Conservation (phyloP, 2,329 filamentous ascomycete species). For the Botrytis cinerea region DNA sequence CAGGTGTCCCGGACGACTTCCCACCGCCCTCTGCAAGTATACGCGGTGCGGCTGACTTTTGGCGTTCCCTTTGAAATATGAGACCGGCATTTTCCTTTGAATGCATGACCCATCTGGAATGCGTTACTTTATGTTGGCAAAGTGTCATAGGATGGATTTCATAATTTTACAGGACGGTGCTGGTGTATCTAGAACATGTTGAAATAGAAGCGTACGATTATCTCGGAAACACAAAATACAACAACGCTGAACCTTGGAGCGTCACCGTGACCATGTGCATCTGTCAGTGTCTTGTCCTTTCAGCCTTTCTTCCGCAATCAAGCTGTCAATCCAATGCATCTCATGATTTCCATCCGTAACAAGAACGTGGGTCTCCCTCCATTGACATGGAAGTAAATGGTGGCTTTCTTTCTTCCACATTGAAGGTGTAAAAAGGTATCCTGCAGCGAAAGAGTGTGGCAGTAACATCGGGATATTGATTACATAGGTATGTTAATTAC, state of each 20-base stretch:
- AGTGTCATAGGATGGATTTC: constrained; percentile 16
- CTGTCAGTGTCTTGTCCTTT: background rate
- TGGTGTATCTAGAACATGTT: background rate
- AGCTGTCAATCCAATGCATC: constrained; percentile 5
- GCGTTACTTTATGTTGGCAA: background rate
- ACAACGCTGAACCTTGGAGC: constrained; percentile 1
- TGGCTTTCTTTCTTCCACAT: background rate
- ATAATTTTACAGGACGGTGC: background rate
- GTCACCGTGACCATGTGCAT: background rate
- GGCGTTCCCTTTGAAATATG: background rate
- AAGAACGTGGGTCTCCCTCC: background rate
- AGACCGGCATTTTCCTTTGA: constrained; percentile 10
- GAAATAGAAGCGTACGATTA: background rate
- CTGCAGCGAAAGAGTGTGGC: background rate
- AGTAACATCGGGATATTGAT: constrained; percentile 8
- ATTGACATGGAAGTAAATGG: background rate
- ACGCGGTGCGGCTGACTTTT: constrained; percentile 14
- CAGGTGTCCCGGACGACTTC: constrained; percentile 1
- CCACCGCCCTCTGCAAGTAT: background rate
- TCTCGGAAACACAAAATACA: background rate
- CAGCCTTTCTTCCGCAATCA: background rate
- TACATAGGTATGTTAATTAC: background rate
- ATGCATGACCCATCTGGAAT: background rate
- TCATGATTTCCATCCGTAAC: constrained; percentile 2
- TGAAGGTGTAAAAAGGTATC: background rate